Percentiles rank a stretch among this genome's conserved stretches.
Evolutionary conservation across 345 rosid genomes (phyloP).

Genomic region (Acer yangbiense): DNA sequence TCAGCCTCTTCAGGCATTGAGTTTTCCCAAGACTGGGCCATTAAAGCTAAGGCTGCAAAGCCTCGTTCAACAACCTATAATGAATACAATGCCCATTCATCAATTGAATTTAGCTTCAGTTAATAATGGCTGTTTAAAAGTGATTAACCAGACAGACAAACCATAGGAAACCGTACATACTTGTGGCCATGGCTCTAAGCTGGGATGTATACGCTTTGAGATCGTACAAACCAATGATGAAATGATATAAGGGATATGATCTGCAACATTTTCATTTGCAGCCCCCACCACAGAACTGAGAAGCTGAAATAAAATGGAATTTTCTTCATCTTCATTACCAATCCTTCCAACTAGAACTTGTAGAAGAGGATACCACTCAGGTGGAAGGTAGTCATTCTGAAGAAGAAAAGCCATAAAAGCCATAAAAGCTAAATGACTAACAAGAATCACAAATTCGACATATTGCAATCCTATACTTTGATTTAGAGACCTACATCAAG

Average conservation of each 20-base stretch:
- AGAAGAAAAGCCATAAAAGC: constrained; percentile 21
- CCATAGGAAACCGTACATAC: constrained; percentile 43
- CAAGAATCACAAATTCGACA: constrained; percentile 10
- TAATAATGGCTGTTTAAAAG: constrained; percentile 2
- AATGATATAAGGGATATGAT: constrained; percentile 69
- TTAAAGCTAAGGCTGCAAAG: constrained; percentile 67
- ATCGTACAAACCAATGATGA: constrained; percentile 56
- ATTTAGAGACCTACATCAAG: constrained; percentile 57
- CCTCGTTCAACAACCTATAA: constrained; percentile 67
- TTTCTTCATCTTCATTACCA: constrained; percentile 70
- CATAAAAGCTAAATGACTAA: constrained; percentile 22
- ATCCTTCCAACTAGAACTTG: constrained; percentile 67
- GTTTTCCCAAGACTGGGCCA: constrained; percentile 73
- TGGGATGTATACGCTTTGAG: constrained; percentile 49
- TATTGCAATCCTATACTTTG: constrained; percentile 10
- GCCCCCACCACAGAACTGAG: constrained; percentile 67
- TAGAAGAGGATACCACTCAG: constrained; percentile 79
- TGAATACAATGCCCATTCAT: constrained; percentile 13
- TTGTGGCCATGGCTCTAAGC: constrained; percentile 66
- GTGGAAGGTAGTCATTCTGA: constrained; percentile 81
- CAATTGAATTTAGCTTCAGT: constrained; percentile 17
- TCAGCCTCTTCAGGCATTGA: constrained; percentile 52
- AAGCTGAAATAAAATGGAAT: constrained; percentile 64
- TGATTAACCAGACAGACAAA: constrained; percentile 11
- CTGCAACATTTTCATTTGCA: constrained; percentile 52